These are phyloP conservation scores for Solanum sejunctum DNA, from an alignment of 257 asterid genomes.

Conservation along the genomic window DNA sequence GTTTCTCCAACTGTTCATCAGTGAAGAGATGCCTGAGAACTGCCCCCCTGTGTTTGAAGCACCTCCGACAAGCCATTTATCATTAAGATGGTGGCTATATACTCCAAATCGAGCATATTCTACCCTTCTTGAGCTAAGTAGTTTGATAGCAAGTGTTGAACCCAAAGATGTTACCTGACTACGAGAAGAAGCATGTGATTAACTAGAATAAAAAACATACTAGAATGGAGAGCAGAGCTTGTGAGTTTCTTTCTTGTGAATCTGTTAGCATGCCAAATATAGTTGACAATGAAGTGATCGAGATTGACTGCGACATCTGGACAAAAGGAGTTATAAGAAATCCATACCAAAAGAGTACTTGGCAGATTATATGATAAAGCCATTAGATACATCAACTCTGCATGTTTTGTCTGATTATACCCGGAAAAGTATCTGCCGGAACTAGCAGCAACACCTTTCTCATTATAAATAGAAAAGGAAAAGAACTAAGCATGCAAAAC, in stretches of 20 bases:
- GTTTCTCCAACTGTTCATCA: conserved; percentile 54
- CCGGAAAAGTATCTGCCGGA: not conserved
- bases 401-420: not conserved
- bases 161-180: conserved; percentile 87
- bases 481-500: conserved; percentile 1
- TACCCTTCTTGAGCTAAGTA: conserved; percentile 67
- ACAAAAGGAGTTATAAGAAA: not conserved
- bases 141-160: conserved; percentile 88
- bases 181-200: not conserved
- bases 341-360: not conserved
- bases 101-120: conserved; percentile 95
- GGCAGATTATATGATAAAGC: not conserved
- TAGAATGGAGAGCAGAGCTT: not conserved
- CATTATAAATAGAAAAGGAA: not conserved
- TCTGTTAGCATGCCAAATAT: not conserved
- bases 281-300: not conserved
- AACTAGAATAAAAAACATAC: not conserved
- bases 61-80: conserved; percentile 97
- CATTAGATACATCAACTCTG: not conserved
- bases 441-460: not conserved
- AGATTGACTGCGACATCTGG: not conserved
- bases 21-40: conserved; percentile 72
- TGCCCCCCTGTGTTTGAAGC: conserved; percentile 96
- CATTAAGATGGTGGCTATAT: conserved; percentile 85
- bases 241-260: not conserved